These are phyloP conservation scores for Aureobasidium sp. DNA, from an alignment of 2,329 filamentous ascomycete genomes.

Conservation along the genomic window DNA sequence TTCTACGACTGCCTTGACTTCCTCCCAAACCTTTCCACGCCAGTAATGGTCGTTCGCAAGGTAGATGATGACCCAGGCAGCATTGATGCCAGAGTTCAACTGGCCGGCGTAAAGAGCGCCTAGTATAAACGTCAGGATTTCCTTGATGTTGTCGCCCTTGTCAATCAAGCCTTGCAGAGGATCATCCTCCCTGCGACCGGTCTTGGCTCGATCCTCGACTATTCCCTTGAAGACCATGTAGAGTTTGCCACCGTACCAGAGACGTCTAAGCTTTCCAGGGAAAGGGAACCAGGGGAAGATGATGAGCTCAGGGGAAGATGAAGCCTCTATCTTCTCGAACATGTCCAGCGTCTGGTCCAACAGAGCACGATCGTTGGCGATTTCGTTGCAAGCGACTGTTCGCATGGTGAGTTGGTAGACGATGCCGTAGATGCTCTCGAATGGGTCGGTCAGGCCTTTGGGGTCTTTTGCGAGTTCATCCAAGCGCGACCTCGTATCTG, in stretches of 20 bases:
- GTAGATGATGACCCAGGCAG: slow-evolving; percentile 44
- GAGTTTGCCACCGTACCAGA: slow-evolving; percentile 38
- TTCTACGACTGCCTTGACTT: slow-evolving; percentile 39
- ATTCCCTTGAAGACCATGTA: slow-evolving; percentile 42
- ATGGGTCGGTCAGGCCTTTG: slow-evolving; percentile 41
- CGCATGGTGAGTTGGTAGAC: slow-evolving; percentile 51
- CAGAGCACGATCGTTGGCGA: slow-evolving; percentile 39
- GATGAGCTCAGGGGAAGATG: slow-evolving; percentile 36
- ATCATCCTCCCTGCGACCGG: slow-evolving; percentile 39
- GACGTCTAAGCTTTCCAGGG: slow-evolving; percentile 33
- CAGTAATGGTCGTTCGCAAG: slow-evolving; percentile 40
- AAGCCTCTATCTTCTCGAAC: slow-evolving; percentile 41
- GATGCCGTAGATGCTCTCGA: slow-evolving; percentile 44
- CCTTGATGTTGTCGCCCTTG: slow-evolving; percentile 35
- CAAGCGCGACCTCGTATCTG: slow-evolving; percentile 34
- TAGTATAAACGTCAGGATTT: slow-evolving; percentile 44
- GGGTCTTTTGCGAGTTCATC: slow-evolving; percentile 29
- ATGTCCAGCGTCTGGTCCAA: slow-evolving; percentile 35
- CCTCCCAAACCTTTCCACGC: slow-evolving; percentile 35
- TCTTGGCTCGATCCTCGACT: slow-evolving; percentile 36
- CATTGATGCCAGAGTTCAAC: slow-evolving; percentile 49
- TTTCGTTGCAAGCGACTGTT: slow-evolving; percentile 44
- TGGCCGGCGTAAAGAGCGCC: slow-evolving; percentile 48
- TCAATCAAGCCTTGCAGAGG: slow-evolving; percentile 47
- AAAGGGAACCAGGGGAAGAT: slow-evolving; percentile 47